phyloP scores from a whole-genome alignment of 345 rosid genomes.

The Ceriops tagal region DNA sequence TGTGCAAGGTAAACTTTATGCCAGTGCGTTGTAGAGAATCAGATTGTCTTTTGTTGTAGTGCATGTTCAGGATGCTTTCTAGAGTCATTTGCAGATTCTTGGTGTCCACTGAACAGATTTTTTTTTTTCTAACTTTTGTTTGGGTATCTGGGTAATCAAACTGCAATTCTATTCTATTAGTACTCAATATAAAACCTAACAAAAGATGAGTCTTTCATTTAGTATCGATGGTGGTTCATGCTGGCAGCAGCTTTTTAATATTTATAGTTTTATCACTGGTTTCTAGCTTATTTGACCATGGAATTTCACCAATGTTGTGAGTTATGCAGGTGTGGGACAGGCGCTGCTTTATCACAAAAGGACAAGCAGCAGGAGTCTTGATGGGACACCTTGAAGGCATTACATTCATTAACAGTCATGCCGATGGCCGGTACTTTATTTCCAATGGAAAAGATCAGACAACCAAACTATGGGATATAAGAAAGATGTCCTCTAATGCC shows the following conservation, averaged over 20 bases:
- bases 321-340: conserved; percentile 61
- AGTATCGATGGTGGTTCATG: neutral
- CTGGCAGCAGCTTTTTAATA: neutral
- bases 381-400: conserved; percentile 67
- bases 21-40: neutral
- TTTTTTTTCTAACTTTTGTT: neutral
- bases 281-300: neutral
- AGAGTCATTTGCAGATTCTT: neutral
- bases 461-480: conserved; percentile 69
- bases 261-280: conserved; percentile 2
- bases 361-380: conserved; percentile 57
- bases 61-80: neutral
- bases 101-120: neutral
- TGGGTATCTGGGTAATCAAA: neutral
- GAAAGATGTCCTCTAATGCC: conserved; percentile 53
- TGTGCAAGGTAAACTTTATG: conserved; percentile 51
- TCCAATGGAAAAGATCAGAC: conserved; percentile 77
- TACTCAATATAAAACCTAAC: neutral
- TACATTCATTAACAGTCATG: conserved; percentile 59
- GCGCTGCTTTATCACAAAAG: conserved; percentile 48
- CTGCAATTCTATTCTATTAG: neutral
- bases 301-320: conserved; percentile 2
- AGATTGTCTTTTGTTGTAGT: neutral
- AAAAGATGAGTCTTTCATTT: neutral
- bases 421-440: conserved; percentile 68